phyloP scores from a whole-genome alignment of 2,329 filamentous ascomycete species.

The Aspergillus tubingensis region DNA sequence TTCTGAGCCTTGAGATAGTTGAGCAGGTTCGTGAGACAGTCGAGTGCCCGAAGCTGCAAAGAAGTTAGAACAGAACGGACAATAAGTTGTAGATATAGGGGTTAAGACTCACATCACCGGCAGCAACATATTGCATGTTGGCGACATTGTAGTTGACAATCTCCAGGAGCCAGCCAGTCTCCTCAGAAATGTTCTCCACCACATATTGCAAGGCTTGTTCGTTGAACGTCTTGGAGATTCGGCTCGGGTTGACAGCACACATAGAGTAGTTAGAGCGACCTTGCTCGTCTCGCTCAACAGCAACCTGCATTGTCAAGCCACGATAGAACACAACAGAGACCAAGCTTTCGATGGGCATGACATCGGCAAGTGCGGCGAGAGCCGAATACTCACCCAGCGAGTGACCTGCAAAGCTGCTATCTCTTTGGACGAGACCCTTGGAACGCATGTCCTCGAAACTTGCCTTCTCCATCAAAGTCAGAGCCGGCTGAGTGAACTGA shows the following conservation, averaged over 20 bases:
- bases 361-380: slow-evolving; percentile 90
- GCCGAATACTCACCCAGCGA: slow-evolving; percentile 98
- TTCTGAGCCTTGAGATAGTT: slow-evolving; percentile 97
- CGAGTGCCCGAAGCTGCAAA: slow-evolving; percentile 59
- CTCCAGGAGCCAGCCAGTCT: slow-evolving; percentile 92
- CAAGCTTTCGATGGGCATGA: slow-evolving; percentile 99
- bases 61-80: slow-evolving; percentile 23
- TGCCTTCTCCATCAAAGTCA: slow-evolving; percentile 99
- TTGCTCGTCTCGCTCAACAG: slow-evolving; percentile 89
- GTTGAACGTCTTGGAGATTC: slow-evolving; percentile 98
- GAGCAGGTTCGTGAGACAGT: slow-evolving; percentile 73
- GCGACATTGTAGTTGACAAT: slow-evolving; percentile 93
- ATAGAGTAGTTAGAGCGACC: slow-evolving; percentile 98
- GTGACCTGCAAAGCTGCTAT: slow-evolving; percentile 97
- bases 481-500: slow-evolving; percentile 95
- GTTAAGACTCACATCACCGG: slow-evolving; percentile 58
- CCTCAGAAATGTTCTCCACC: slow-evolving; percentile 90
- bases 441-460: slow-evolving; percentile 99
- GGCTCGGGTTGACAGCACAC: slow-evolving; percentile 98
- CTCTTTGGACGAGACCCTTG: slow-evolving; percentile 91
- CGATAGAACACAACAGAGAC: slow-evolving; percentile 99
- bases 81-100: neutral
- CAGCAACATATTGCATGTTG: slow-evolving; percentile 70
- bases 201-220: slow-evolving; percentile 96
- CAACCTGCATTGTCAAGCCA: slow-evolving; percentile 98